A percentile compares a stretch with the other conserved stretches of the same genome.
These are phyloP conservation scores for Endothia cerciana DNA, from an alignment of 2,329 filamentous ascomycete species.

Conservation along the genomic window DNA sequence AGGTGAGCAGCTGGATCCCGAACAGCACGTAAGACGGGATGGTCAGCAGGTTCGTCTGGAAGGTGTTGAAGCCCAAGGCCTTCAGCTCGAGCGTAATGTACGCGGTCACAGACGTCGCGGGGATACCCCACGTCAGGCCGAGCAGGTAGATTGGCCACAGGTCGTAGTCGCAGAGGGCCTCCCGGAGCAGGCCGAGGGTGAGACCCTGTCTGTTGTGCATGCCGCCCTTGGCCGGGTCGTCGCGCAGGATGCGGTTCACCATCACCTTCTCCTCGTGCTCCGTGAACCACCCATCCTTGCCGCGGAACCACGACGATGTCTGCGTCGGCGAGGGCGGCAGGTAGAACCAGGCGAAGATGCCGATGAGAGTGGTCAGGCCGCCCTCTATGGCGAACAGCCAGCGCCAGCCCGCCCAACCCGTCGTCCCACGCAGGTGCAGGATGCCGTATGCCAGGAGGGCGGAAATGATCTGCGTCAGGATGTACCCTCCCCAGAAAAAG, in stretches of 20 bases:
- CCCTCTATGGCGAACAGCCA: constrained; percentile 31
- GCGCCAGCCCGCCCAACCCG: constrained; percentile 55
- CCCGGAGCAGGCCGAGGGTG: constrained; percentile 28
- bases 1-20: constrained; percentile 50
- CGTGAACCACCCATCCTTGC: constrained; percentile 60
- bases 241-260: constrained; percentile 56
- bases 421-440: constrained; percentile 51
- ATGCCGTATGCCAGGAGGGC: constrained; percentile 60
- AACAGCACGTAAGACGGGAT: constrained; percentile 47
- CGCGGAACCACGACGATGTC: constrained; percentile 58
- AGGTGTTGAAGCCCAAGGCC: constrained; percentile 28
- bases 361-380: constrained; percentile 38
- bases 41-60: constrained; percentile 33
- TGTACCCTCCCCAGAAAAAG: constrained; percentile 68
- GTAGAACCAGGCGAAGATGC: constrained; percentile 48
- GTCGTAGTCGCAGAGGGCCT: constrained; percentile 30
- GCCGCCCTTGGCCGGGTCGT: constrained; percentile 33
- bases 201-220: constrained; percentile 37
- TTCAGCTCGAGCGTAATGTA: constrained; percentile 31
- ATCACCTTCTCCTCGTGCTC: constrained; percentile 66
- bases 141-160: constrained; percentile 32
- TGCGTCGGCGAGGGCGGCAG: constrained; percentile 62
- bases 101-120: constrained; percentile 35
- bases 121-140: constrained; percentile 43
- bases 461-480: constrained; percentile 52